Evolutionary conservation across 1,139 yeast species (phyloP).

Genomic region (Sugiyamaella pinicola): DNA sequence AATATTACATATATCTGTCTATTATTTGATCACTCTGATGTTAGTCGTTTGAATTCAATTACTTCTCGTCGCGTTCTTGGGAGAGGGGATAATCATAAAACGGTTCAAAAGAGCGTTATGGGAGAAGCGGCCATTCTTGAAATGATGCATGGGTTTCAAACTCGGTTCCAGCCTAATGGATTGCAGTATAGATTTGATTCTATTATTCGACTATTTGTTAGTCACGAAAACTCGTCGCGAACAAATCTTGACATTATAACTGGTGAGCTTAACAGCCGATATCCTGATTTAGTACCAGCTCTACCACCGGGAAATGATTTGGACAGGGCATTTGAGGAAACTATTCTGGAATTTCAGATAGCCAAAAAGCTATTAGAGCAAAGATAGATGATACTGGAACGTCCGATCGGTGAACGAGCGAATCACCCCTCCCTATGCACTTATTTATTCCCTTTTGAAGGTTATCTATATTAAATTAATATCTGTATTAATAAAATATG

Average conservation of each 20-base stretch:
- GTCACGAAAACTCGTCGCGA: constrained; percentile 49
- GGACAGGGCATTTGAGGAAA: constrained; percentile 16
- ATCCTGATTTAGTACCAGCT: constrained; percentile 46
- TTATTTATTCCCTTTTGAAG: neutral
- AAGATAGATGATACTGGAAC: too few relatives aligned
- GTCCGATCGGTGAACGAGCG: too few relatives aligned
- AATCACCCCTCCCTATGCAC: too few relatives aligned
- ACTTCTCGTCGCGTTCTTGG: constrained; percentile 57
- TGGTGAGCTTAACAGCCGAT: constrained; percentile 42
- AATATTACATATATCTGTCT: constrained; percentile 29
- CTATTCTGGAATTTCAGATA: constrained; percentile 14
- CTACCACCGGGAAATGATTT: constrained; percentile 9
- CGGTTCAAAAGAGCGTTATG: constrained; percentile 57
- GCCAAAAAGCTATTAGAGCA: neutral
- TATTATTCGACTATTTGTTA: constrained; percentile 54
- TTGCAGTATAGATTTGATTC: constrained; percentile 51
- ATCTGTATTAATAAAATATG: neutral
- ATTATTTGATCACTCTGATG: constrained; percentile 22
- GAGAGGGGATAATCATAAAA: constrained; percentile 84
- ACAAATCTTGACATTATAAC: constrained; percentile 53
- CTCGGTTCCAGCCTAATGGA: constrained; percentile 52
- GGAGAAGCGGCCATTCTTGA: constrained; percentile 51
- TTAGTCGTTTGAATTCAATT: constrained; percentile 38
- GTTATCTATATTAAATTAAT: constrained; percentile 3
- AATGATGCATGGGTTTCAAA: constrained; percentile 71